phyloP scores from a whole-genome alignment of 75 land plant species.

The Chamaecyparis obtusa region DNA sequence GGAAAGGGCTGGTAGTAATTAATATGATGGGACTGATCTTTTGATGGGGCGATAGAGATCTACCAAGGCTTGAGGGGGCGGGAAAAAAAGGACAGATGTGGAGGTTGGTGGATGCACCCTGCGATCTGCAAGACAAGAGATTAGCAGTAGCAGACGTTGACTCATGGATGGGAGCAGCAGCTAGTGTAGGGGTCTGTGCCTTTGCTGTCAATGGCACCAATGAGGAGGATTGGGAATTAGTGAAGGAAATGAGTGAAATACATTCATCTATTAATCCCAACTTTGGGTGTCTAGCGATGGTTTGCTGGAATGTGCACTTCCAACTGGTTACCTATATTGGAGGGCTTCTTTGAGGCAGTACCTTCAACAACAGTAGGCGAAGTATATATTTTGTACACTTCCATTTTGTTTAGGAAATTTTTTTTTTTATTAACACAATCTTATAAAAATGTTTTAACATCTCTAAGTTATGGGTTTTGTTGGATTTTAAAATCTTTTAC shows the following conservation, averaged over 20 bases:
- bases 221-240: constrained; percentile 86
- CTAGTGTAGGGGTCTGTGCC: too few species aligned
- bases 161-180: too few species aligned
- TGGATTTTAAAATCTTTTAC: too few species aligned
- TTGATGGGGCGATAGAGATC: too few species aligned
- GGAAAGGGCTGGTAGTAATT: too few species aligned
- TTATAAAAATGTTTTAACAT: neutral
- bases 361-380: constrained; percentile 86
- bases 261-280: constrained; percentile 61
- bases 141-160: too few species aligned
- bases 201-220: too few species aligned
- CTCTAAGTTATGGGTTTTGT: neutral
- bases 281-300: constrained; percentile 98
- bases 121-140: too few species aligned
- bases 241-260: constrained; percentile 64
- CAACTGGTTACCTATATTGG: constrained; percentile 53
- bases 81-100: too few species aligned
- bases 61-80: too few species aligned
- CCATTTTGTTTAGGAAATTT: neutral
- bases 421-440: neutral
- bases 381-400: constrained; percentile 19
- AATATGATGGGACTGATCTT: too few species aligned
- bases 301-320: constrained; percentile 54
- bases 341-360: constrained; percentile 41
- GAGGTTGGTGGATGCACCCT: too few species aligned